Evolutionary conservation across 306 rosid species (phyloP), one percentile per base, ranked within the genome.

Genomic region (Sphenostylis stenocarpa): DNA sequence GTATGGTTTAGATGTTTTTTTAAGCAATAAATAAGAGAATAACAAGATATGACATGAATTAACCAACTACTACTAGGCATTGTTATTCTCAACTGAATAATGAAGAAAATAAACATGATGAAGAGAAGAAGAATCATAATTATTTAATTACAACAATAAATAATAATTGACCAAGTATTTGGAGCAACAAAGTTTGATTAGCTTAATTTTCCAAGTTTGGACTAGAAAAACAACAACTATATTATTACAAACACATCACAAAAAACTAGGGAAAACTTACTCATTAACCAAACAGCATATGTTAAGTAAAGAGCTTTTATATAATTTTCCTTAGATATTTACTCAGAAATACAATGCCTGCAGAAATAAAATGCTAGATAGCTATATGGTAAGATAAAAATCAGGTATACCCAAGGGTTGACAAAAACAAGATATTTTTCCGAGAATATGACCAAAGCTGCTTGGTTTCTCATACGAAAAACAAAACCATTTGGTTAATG

Each of bases 61-160:
- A 76, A 28, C 67, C 39, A 39, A 74, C 51, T 21, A 33, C 29
- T 10, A 48, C 61, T 19, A 36, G 38, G 33, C 19, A 81, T 53
- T 63, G 1, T 63, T 34, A 58, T 60, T 74, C 67, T 52, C 80
- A 51, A 39, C 52, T 41, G 20, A 72, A 73, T 44, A 84, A 38
- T 16, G 51, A 70, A 57, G 43, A 34, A 71, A 24, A 57, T 15
- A 82, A 62, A 2, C 26, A 15, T 19, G 63, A 17, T 20, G 21
- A 31, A 76, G 47, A 52, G 52, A 23, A 58, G 17, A 31, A 43
- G 45, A 76, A 43, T 9, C 9, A 41, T 31, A 66, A 66, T 31
- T 13, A 67, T 21, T 24, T 29, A 65, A 60, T 33, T 31, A 70
- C 45, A 65, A 36, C 55, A 24, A 75, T 48, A 77, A 74, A 65